Evolutionary conservation across 345 rosid genomes (phyloP), one percentile per base, ranked within the genome.

Genomic region (Stellera chamaejasme): DNA sequence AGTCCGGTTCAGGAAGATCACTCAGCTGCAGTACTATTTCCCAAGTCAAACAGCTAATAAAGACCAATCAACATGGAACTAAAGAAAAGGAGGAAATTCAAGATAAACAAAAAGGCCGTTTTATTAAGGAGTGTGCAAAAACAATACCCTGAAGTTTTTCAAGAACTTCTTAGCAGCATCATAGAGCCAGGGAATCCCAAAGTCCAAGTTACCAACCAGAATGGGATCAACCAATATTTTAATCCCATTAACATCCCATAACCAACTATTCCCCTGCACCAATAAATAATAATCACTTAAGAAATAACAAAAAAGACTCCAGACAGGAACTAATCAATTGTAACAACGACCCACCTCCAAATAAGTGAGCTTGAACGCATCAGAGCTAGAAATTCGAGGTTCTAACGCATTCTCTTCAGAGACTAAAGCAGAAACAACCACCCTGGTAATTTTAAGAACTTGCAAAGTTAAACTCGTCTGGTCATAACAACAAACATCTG

Each of bases 111-210:
- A 13, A 15, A 46, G 43, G n/a, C 41, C 27, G 32, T 6, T n/a
- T 28, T 27, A 10, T 32, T 32, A 19, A 36, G 2, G 13, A 26
- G 14, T 27, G 53, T 7, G 15, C 2, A 32, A 41, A 26, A 63
- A 65, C 63, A 50, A 61, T 65, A 92, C 98, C 90, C 78, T 72
- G 67, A 85, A 83, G 61, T 58, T 76, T 62, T 76, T 82, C 63
- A 88, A 57, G 70, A 79, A 68, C 67, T 79, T 88, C 84, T 88
- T 85, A 71, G 85, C 81, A 59, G 87, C 90, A 80, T 85, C 96
- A 77, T 82, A 88, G 45, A 88, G 88, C 95, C 77, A 82, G 12
- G 95, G 93, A 69, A 92, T 85, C 59, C 95, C 98, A 68, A 92
- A 92, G 65, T 88, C 98, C 82, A 88, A 79, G 77, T 78, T 85